These are phyloP conservation scores for Xylaria arbuscula DNA, from an alignment of 2,329 filamentous ascomycete genomes.

Conservation along the genomic window DNA sequence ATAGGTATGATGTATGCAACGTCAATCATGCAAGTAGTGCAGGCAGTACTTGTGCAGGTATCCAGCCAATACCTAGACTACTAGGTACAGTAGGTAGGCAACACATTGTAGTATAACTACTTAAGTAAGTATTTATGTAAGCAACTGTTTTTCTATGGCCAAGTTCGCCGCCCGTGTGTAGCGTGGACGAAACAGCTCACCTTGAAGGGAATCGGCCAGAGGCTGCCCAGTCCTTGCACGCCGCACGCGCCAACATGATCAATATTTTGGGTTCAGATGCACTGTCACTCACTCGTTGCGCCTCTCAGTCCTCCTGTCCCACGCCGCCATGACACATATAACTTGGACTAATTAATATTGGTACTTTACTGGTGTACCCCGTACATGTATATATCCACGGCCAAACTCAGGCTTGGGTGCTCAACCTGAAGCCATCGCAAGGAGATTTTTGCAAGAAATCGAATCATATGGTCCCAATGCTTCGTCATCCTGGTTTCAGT, in stretches of 20 bases:
- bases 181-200: slow-evolving; percentile 13
- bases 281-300: not conserved
- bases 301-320: not conserved
- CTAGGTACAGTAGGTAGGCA: too few species aligned
- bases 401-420: not conserved
- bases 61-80: not conserved
- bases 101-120: too few species aligned
- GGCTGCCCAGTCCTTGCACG: not conserved
- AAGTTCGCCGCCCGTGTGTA: slow-evolving; percentile 13
- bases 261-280: not conserved
- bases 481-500: slow-evolving; percentile 5
- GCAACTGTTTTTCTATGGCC: slow-evolving; percentile 1
- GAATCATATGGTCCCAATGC: slow-evolving; percentile 11
- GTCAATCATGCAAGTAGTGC: slow-evolving; percentile 18
- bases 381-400: not conserved
- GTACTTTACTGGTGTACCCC: not conserved
- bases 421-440: slow-evolving; percentile 14
- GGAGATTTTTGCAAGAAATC: slow-evolving; percentile 9
- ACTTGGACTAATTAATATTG: not conserved
- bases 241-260: not conserved
- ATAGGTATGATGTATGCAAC: slow-evolving; percentile 3
- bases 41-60: not conserved
- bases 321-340: slow-evolving; percentile 1
- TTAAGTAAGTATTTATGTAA: not conserved
- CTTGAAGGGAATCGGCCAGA: not conserved